phyloP scores from a whole-genome alignment of 495 filamentous ascomycete genomes.

The Chlorociboria aeruginascens region DNA sequence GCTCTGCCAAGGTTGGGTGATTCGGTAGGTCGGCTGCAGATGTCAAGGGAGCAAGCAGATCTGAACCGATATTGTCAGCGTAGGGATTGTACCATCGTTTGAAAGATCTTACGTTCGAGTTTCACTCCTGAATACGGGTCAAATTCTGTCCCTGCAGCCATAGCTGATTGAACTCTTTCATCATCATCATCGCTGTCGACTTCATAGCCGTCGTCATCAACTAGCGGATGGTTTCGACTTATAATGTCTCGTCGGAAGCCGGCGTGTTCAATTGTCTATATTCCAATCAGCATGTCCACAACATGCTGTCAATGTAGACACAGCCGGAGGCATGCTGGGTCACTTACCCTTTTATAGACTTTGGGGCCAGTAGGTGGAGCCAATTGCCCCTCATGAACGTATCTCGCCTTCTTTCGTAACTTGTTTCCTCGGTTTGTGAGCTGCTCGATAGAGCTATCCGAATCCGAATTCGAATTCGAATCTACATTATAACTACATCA shows the following conservation, averaged over 20 bases:
- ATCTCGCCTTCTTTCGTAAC: constrained; percentile 68
- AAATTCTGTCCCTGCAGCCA: constrained; percentile 58
- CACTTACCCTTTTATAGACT: constrained; percentile 73
- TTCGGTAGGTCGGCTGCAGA: constrained; percentile 71
- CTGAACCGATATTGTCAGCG: constrained; percentile 31
- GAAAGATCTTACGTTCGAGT: constrained; percentile 55
- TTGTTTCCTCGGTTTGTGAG: constrained; percentile 88
- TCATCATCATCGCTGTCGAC: constrained; percentile 74
- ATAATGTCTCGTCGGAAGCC: constrained; percentile 80
- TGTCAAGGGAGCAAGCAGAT: constrained; percentile 76
- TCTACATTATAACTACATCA: neutral
- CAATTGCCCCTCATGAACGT: constrained; percentile 65
- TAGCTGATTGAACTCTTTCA: constrained; percentile 45
- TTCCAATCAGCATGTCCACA: neutral
- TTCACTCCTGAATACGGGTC: constrained; percentile 75
- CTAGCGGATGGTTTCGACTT: constrained; percentile 54
- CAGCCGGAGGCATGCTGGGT: neutral
- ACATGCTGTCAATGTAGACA: neutral
- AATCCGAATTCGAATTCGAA: constrained; percentile 68
- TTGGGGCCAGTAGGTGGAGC: constrained; percentile 56
- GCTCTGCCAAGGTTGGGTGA: constrained; percentile 72
- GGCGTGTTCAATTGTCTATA: constrained; percentile 69
- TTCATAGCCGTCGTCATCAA: constrained; percentile 82
- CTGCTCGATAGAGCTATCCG: constrained; percentile 69
- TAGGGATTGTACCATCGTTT: neutral